Percentiles rank a stretch among this genome's conserved stretches.
phyloP scores from a whole-genome alignment of 768 basidiomycete species.

The Agrocybe pediades region DNA sequence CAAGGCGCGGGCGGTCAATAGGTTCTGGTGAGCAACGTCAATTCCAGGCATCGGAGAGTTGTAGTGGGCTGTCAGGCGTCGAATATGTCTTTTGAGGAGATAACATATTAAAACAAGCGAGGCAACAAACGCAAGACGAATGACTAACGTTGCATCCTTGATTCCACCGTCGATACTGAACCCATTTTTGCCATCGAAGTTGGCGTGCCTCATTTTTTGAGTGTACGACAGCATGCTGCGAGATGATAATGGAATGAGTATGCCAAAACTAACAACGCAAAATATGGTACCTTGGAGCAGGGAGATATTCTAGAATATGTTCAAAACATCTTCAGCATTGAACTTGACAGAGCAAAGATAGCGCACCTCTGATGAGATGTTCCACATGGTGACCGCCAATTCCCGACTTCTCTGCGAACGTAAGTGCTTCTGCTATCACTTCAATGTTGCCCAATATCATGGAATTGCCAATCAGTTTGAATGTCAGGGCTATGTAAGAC shows the following conservation, averaged over 20 bases:
- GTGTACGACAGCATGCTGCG: slow-evolving; percentile 10
- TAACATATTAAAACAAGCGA: slow-evolving; percentile 19
- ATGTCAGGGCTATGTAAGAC: slow-evolving; percentile 51
- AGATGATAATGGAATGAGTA: neutral
- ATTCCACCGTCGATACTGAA: slow-evolving; percentile 88
- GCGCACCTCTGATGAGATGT: slow-evolving; percentile 56
- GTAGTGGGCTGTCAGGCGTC: slow-evolving; percentile 63
- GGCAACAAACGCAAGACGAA: neutral
- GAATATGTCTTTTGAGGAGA: slow-evolving; percentile 68
- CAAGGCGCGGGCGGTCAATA: slow-evolving; percentile 77
- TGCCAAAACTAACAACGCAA: too few relatives aligned
- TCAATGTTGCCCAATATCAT: slow-evolving; percentile 79
- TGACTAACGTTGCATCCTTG: slow-evolving; percentile 67
- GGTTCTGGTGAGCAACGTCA: slow-evolving; percentile 74
- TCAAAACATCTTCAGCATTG: neutral
- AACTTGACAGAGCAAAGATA: neutral
- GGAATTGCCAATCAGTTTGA: slow-evolving; percentile 82
- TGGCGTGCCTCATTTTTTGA: slow-evolving; percentile 44
- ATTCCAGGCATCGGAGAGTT: slow-evolving; percentile 72
- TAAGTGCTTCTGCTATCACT: slow-evolving; percentile 80
- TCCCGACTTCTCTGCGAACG: slow-evolving; percentile 83
- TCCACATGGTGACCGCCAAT: slow-evolving; percentile 65
- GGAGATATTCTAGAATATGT: slow-evolving; percentile 57
- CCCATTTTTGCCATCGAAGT: slow-evolving; percentile 73
- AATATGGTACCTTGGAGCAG: slow-evolving; percentile 53